These are phyloP conservation scores for Clarireedia monteithiana DNA, from an alignment of 2,329 filamentous ascomycete genomes.

Conservation along the genomic window DNA sequence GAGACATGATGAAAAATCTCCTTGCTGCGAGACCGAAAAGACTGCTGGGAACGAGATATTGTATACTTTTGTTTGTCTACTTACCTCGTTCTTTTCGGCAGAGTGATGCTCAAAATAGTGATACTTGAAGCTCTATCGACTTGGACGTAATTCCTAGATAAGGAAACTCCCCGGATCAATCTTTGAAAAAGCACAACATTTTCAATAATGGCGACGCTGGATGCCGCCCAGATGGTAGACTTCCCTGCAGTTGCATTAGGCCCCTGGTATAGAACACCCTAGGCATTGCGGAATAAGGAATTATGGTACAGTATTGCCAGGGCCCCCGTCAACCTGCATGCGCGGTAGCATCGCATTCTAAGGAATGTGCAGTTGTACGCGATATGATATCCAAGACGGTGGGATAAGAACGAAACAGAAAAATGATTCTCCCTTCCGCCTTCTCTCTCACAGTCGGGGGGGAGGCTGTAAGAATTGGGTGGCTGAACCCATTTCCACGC, in stretches of 20 bases:
- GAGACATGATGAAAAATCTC: background rate
- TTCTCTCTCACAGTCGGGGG: too few relatives aligned
- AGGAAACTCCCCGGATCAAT: background rate
- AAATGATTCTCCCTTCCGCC: background rate
- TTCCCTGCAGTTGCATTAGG: background rate
- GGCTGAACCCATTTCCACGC: too few relatives aligned
- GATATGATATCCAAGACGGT: background rate
- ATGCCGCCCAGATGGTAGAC: background rate
- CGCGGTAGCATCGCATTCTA: too few relatives aligned
- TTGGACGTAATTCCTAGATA: slow-evolving; percentile 1
- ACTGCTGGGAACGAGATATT: background rate
- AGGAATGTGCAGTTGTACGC: too few relatives aligned
- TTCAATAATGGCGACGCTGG: background rate
- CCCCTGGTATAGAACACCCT: background rate
- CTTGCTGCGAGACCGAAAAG: too few relatives aligned
- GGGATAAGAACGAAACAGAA: background rate
- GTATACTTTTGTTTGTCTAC: background rate
- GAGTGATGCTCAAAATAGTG: background rate
- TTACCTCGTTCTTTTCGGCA: background rate
- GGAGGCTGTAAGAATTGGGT: too few relatives aligned
- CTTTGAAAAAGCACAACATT: background rate
- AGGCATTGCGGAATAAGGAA: too few relatives aligned
- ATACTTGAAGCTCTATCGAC: background rate
- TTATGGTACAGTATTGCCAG: too few relatives aligned
- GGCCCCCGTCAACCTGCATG: too few relatives aligned